phyloP scores from a whole-genome alignment of 2,329 filamentous ascomycete genomes.

The Fonsecaea pugnacius region DNA sequence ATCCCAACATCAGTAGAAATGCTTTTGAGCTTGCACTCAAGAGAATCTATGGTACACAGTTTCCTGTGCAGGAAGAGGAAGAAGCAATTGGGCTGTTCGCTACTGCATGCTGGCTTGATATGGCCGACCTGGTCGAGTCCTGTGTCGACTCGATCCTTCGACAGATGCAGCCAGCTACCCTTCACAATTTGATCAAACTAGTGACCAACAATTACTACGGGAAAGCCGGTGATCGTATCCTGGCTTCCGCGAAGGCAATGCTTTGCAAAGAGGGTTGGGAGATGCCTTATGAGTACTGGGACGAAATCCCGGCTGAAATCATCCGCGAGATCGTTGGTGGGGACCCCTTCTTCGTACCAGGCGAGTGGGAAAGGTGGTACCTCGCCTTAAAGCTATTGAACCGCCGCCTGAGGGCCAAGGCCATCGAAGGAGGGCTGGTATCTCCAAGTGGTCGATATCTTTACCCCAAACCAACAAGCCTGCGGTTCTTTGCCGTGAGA shows the following conservation, averaged over 20 bases:
- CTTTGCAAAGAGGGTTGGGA: slow-evolving; percentile 61
- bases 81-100: slow-evolving; percentile 61
- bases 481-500: slow-evolving; percentile 56
- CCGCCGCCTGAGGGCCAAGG: slow-evolving; percentile 53
- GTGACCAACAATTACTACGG: slow-evolving; percentile 63
- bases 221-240: slow-evolving; percentile 58
- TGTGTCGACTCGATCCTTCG: slow-evolving; percentile 60
- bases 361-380: slow-evolving; percentile 63
- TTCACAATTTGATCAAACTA: slow-evolving; percentile 56
- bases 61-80: slow-evolving; percentile 54
- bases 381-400: slow-evolving; percentile 60
- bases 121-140: slow-evolving; percentile 60
- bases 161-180: slow-evolving; percentile 57
- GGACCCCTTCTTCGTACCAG: slow-evolving; percentile 63
- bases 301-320: slow-evolving; percentile 62
- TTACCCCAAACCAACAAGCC: slow-evolving; percentile 54
- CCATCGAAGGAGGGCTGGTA: slow-evolving; percentile 54
- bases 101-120: slow-evolving; percentile 62
- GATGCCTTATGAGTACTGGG: slow-evolving; percentile 59
- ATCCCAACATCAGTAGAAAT: slow-evolving; percentile 57
- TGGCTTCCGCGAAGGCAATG: slow-evolving; percentile 63
- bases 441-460: slow-evolving; percentile 49
- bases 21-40: slow-evolving; percentile 61
- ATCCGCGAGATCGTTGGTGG: slow-evolving; percentile 63
- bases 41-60: slow-evolving; percentile 58